Base-by-base conservation (phyloP, 2,329 filamentous ascomycete species). In the Davidsoniella virescens region DNA sequence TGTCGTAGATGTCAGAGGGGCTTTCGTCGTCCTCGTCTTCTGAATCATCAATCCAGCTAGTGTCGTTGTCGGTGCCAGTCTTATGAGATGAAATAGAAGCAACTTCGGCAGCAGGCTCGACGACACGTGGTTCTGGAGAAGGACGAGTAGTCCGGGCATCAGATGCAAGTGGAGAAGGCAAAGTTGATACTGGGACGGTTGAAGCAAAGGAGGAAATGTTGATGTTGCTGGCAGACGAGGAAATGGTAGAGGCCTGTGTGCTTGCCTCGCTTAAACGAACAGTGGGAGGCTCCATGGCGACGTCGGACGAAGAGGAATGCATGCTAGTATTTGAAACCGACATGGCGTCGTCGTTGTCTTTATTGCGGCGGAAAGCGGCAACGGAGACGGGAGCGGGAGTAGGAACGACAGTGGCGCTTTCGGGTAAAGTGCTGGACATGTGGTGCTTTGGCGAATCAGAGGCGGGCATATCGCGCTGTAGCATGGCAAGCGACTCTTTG, bases 31-130 rank as follows among this genome's bases (percentile, higher is more conserved):
- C 63, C 2, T 57, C 56, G 40, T 66, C 64, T 2, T 64, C 64
- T 33, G 66, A 63, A 12, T 56, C 54, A 16, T 65, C 64, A 5
- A 67, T 63, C 65, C 65, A 67, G 46, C 63, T 67, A 42, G 60
- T 57, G 17, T 59, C 58, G 23, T 56, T 55, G 39, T 54, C 43
- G 29, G 42, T 53, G 16, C 20, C 12, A 33, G 29, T 33, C 40
- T 50, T 50, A 10, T 25, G 48, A n/a, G 48, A 50, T 38, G 41
- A 42, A 39, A 50, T 50, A 12, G 48, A 50, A 44, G 41, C 20
- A 33, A 33, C 9, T 33, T 33, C 29, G 12, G 29, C 29, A 9
- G 29, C 2, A 12, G 29, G 29, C 29, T 37, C 16, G 36, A 17
- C 25, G 29, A 26, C 9, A 50, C 36, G 36, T 29, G 26, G 29